A percentile compares a stretch with the other conserved stretches of the same genome.
Conservation (phyloP, 139 green algal genomes). For the Chlorella sorokiniana region DNA sequence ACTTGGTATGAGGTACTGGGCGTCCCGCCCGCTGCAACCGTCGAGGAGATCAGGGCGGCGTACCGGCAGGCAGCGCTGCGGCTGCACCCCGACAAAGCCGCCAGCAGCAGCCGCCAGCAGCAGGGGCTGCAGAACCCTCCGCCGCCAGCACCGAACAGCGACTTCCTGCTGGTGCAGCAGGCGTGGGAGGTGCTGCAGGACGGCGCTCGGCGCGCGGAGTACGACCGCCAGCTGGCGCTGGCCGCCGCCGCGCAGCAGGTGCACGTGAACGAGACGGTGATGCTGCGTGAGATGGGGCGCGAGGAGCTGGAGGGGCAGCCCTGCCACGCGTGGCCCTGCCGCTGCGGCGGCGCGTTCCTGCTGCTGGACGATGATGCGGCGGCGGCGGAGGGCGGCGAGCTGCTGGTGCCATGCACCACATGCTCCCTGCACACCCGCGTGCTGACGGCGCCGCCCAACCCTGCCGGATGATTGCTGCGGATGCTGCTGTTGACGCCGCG, state of each 20-base stretch:
- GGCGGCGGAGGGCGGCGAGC: background rate
- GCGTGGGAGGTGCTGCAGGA: constrained; percentile 34
- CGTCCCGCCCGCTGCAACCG: constrained; percentile 18
- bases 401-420: constrained; percentile 37
- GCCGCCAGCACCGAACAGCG: background rate
- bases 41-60: constrained; percentile 79
- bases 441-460: background rate
- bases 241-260: background rate
- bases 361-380: background rate
- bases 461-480: too few species aligned
- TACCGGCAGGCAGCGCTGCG: constrained; percentile 79
- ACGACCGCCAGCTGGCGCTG: constrained; percentile 38
- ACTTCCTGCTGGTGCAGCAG: constrained; percentile 26
- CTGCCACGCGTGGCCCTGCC: constrained; percentile 41
- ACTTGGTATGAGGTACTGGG: constrained; percentile 47
- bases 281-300: constrained; percentile 6
- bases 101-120: background rate
- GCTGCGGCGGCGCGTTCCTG: constrained; percentile 38
- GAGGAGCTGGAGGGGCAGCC: constrained; percentile 5
- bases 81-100: constrained; percentile 88
- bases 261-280: constrained; percentile 24
- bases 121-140: background rate
- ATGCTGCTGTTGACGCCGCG: too few species aligned
- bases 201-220: background rate
- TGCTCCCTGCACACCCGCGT: constrained; percentile 46